Conservation (phyloP, 1,284 basidiomycete genomes). For the Phylloporus sp. region DNA sequence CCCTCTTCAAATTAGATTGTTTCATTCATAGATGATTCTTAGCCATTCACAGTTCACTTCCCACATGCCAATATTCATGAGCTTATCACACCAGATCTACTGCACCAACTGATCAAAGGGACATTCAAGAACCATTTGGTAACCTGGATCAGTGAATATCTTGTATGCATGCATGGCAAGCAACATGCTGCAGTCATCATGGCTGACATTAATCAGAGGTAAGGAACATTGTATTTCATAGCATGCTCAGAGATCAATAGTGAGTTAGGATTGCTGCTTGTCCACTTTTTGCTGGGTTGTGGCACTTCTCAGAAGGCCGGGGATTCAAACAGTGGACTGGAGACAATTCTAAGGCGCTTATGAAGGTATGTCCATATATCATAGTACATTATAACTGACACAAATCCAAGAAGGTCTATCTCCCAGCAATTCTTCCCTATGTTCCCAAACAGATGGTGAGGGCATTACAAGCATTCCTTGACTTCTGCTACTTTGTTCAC, state of each 20-base stretch:
- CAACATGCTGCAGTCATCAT: not conserved
- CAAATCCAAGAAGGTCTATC: not conserved
- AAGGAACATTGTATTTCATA: not conserved
- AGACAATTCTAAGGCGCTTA: conserved; percentile 20
- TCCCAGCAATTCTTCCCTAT: not conserved
- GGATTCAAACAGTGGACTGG: conserved; percentile 20
- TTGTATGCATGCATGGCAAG: not conserved
- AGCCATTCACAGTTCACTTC: not conserved
- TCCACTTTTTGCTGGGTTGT: conserved; percentile 10
- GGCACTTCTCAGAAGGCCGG: conserved; percentile 12
- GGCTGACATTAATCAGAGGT: not conserved
- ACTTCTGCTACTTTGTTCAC: conserved; percentile 14
- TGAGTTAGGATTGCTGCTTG: not conserved
- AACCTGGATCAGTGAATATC: not conserved
- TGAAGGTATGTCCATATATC: conserved; percentile 6
- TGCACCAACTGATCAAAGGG: too few species aligned
- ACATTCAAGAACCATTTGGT: not conserved
- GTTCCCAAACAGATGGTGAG: conserved; percentile 4
- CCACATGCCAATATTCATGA: not conserved
- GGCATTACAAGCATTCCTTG: conserved; percentile 7
- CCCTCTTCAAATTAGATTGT: too few species aligned
- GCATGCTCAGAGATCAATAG: too few species aligned
- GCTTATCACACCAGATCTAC: not conserved
- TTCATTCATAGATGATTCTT: too few species aligned
- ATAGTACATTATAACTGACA: not conserved